Percentiles rank a stretch among this genome's conserved stretches.
Conservation (phyloP, 345 rosid genomes). For the Euphorbia pulcherrima region DNA sequence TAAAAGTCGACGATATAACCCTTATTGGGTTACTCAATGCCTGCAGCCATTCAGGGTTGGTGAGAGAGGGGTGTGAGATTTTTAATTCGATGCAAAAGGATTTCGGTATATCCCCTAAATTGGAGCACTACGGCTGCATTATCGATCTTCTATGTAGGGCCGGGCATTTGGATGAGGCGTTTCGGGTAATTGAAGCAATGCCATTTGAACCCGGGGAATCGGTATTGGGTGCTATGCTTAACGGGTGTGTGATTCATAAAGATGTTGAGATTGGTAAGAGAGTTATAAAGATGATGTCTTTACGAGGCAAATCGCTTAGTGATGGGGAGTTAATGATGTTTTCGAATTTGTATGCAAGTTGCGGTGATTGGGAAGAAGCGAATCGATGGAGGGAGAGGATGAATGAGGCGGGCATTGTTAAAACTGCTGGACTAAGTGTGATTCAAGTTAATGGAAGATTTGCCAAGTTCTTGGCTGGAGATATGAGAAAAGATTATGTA, state of each 20-base stretch:
- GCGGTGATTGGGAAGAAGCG: conserved; percentile 28
- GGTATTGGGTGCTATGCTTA: conserved; percentile 29
- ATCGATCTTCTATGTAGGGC: conserved; percentile 27
- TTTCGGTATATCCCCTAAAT: conserved; percentile 20
- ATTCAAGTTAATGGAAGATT: conserved; percentile 21
- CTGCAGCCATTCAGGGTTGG: conserved; percentile 30
- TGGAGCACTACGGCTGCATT: conserved; percentile 32
- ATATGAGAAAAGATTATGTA: background rate
- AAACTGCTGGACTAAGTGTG: conserved; percentile 19
- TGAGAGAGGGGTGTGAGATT: conserved; percentile 23
- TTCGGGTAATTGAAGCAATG: conserved; percentile 20
- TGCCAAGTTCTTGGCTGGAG: conserved; percentile 19
- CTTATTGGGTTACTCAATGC: conserved; percentile 27
- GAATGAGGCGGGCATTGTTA: conserved; percentile 24
- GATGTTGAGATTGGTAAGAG: conserved; percentile 21
- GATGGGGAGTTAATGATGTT: conserved; percentile 33
- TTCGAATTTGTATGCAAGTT: conserved; percentile 22
- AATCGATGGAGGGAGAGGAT: conserved; percentile 21
- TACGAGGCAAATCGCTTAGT: conserved; percentile 11
- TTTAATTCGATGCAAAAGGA: conserved; percentile 22
- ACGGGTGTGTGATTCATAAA: conserved; percentile 27
- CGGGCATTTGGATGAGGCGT: conserved; percentile 13
- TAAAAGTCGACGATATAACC: conserved; percentile 21
- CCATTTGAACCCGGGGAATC: conserved; percentile 28
- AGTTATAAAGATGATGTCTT: conserved; percentile 13